These are phyloP conservation scores for Phalaenopsis aphrodite DNA, from an alignment of 106 monocot genomes.

Conservation along the genomic window DNA sequence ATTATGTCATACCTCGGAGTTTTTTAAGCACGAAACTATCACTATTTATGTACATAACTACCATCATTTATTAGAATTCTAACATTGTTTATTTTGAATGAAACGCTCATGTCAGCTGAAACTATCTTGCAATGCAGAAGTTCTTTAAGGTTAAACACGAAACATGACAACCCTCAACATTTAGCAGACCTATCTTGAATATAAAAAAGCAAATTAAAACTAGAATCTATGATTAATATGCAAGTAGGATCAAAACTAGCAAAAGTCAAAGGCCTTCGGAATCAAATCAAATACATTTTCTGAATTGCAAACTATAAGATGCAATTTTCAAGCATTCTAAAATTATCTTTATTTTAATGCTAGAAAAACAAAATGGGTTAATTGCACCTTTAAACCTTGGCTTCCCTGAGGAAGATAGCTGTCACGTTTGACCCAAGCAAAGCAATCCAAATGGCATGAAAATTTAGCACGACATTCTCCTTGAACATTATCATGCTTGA, in stretches of 20 bases:
- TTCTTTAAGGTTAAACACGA: neutral
- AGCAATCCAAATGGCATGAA: constrained; percentile 98
- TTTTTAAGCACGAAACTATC: too few species aligned
- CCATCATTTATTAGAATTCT: too few species aligned
- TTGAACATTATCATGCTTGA: constrained; percentile 68
- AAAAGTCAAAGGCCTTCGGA: neutral
- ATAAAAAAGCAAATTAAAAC: neutral
- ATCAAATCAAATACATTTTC: neutral
- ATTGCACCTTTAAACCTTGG: constrained; percentile 84
- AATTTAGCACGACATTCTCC: constrained; percentile 97
- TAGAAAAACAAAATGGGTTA: neutral
- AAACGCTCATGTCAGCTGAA: neutral
- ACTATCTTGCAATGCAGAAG: neutral
- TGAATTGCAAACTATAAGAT: neutral
- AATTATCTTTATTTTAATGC: neutral
- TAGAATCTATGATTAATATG: neutral
- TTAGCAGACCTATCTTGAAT: neutral
- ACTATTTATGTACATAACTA: too few species aligned
- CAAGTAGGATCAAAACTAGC: neutral
- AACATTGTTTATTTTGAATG: too few species aligned
- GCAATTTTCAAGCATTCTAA: neutral
- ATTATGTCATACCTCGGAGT: too few species aligned
- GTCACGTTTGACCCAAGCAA: constrained; percentile 99
- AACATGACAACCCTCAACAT: neutral
- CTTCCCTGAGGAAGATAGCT: constrained; percentile 99